Base-by-base conservation (phyloP, 495 filamentous ascomycete genomes). In the Lichenothelia convexa region DNA sequence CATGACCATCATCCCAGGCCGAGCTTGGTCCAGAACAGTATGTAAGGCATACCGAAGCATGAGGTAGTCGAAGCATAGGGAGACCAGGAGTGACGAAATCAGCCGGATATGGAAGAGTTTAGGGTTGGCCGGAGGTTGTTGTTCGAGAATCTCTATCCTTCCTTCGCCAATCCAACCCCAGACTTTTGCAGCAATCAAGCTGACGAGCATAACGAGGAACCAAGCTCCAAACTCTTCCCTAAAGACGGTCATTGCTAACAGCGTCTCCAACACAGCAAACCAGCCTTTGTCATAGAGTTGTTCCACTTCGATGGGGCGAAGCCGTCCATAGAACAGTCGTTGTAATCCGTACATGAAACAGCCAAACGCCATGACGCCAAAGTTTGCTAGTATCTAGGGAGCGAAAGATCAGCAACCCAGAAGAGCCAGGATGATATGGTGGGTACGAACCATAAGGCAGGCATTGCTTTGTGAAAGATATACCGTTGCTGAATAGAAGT, bases 1-100 rank as follows among this genome's bases (percentile, higher is more conserved):
- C 85, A 95, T 95, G 38, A 97, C 82, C 91, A 97, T 97, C 82
- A 97, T 94, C 36, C 89, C 85, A 0, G 89, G 85, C 15, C 80
- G 72, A 0, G 89, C 80, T 42, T 84, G 73, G 30, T 78, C 69
- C 15, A 93, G 71, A 18, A 97, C 85, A 2, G 78, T 80, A 7
- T 71, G 65, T 46, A 92, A 60, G 41, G 77, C 77, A 50, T 94
- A 93, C 18, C 59, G 63, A 40, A 94, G 64, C 59, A 97, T 70
- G 44, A 67, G 76, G 18, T 68, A 49, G 54, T 91, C 74, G 57
- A 86, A 92, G 12, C 69, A 34, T 27, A 89, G 62, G 31, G 84
- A 80, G 22, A 93, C 52, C 0, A 80, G 46, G 21, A 97, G 63
- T 16, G 87, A 93, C 29, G 78, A 54, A 24, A 73, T 73, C 32